Evolutionary conservation across 73 alveolate genomes (phyloP).

Genomic region (Paramecium octaurelia): DNA sequence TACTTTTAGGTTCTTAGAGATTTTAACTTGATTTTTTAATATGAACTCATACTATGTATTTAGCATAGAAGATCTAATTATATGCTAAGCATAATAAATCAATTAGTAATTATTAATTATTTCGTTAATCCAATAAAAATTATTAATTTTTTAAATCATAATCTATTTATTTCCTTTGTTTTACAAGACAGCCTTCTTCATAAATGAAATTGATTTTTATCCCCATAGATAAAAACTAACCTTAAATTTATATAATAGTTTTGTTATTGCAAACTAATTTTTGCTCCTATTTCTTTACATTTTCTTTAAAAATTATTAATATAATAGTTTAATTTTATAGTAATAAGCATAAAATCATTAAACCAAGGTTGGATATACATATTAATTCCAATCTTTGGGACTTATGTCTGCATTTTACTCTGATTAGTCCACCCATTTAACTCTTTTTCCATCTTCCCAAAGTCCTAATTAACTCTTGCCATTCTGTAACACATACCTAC

Average conservation of each 20-base stretch:
- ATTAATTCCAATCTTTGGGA: constrained; percentile 17
- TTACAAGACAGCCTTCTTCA: too few relatives aligned
- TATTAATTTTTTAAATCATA: too few relatives aligned
- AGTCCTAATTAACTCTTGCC: constrained; percentile 40
- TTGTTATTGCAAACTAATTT: too few relatives aligned
- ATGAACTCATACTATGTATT: too few relatives aligned
- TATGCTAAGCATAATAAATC: neutral
- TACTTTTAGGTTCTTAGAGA: too few relatives aligned
- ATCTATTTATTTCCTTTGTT: neutral
- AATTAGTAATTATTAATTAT: too few relatives aligned
- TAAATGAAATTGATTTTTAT: too few relatives aligned
- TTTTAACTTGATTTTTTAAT: too few relatives aligned
- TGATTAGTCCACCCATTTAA: constrained; percentile 45
- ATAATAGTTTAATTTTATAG: neutral
- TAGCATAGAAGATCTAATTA: neutral
- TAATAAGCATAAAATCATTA: neutral
- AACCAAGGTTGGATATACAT: neutral
- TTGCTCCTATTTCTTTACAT: neutral
- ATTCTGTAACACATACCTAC: constrained; percentile 24
- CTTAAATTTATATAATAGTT: too few relatives aligned
- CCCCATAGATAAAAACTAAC: too few relatives aligned
- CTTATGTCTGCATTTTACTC: neutral
- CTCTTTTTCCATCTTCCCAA: constrained; percentile 64
- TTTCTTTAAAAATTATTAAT: too few relatives aligned
- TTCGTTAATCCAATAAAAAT: too few relatives aligned